Evolutionary conservation across 257 asterid genomes (phyloP).

Genomic region (Apocynum venetum): DNA sequence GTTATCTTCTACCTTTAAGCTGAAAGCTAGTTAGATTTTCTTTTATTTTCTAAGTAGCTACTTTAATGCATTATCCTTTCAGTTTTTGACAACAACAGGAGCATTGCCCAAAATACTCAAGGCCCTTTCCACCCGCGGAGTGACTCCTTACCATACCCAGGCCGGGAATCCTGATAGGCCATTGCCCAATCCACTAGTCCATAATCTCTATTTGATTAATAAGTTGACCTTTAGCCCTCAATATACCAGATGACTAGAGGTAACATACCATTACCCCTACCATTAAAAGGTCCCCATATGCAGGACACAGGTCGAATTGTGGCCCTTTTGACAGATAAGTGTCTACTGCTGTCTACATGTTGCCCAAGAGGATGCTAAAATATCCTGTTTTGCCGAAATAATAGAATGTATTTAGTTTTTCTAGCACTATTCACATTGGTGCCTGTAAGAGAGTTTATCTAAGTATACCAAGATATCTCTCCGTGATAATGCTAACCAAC

Average conservation of each 20-base stretch:
- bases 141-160: not conserved
- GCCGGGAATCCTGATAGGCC: not conserved
- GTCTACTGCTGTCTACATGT: not conserved
- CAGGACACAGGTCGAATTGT: not conserved
- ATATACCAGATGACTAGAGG: not conserved
- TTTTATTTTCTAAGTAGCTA: not conserved
- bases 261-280: not conserved
- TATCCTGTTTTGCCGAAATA: not conserved
- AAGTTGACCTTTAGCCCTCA: not conserved
- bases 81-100: not conserved
- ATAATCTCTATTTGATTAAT: not conserved
- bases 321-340: not conserved
- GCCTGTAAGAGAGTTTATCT: not conserved
- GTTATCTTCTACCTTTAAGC: not conserved
- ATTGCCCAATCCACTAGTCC: not conserved
- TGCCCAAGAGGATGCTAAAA: not conserved
- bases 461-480: not conserved
- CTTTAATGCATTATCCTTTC: not conserved
- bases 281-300: not conserved
- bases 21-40: not conserved
- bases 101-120: not conserved
- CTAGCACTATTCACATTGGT: not conserved
- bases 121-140: not conserved
- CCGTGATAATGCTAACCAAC: not conserved
- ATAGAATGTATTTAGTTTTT: not conserved